Conservation (phyloP, 768 basidiomycete species). For the Phlegmacium glaucopus region DNA sequence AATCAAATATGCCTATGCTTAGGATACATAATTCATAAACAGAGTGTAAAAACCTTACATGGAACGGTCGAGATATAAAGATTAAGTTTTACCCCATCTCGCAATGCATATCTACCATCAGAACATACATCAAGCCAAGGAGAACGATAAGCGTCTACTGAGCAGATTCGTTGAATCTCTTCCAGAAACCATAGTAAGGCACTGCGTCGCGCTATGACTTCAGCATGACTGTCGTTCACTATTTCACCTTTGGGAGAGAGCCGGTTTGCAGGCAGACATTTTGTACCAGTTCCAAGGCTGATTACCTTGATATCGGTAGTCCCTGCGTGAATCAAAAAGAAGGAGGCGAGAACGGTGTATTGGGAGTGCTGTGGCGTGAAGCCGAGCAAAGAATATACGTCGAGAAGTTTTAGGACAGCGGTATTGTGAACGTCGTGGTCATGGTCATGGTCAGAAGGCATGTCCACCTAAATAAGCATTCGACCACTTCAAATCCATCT, state of each 20-base stretch:
- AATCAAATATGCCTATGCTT: slow-evolving; percentile 3
- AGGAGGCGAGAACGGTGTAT: slow-evolving; percentile 64
- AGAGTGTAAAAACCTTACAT: slow-evolving; percentile 34
- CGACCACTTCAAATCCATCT: no score
- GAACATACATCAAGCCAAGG: slow-evolving; percentile 41
- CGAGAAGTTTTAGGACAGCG: slow-evolving; percentile 30
- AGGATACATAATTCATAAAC: not conserved
- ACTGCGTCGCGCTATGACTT: slow-evolving; percentile 83
- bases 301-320: slow-evolving; percentile 47
- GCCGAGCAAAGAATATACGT: slow-evolving; percentile 40
- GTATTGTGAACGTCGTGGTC: slow-evolving; percentile 11
- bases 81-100: slow-evolving; percentile 44
- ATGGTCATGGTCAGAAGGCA: slow-evolving; percentile 10
- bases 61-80: slow-evolving; percentile 70
- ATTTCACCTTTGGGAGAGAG: slow-evolving; percentile 71
- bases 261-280: slow-evolving; percentile 67
- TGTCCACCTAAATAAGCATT: not conserved
- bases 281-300: slow-evolving; percentile 79
- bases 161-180: slow-evolving; percentile 47
- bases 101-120: slow-evolving; percentile 43
- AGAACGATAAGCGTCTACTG: slow-evolving; percentile 31
- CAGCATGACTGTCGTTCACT: slow-evolving; percentile 89
- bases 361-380: slow-evolving; percentile 52
- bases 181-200: slow-evolving; percentile 77
- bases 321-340: slow-evolving; percentile 33